These are phyloP conservation scores for Tulasnella sp. DNA, from an alignment of 768 basidiomycete genomes.

Conservation along the genomic window DNA sequence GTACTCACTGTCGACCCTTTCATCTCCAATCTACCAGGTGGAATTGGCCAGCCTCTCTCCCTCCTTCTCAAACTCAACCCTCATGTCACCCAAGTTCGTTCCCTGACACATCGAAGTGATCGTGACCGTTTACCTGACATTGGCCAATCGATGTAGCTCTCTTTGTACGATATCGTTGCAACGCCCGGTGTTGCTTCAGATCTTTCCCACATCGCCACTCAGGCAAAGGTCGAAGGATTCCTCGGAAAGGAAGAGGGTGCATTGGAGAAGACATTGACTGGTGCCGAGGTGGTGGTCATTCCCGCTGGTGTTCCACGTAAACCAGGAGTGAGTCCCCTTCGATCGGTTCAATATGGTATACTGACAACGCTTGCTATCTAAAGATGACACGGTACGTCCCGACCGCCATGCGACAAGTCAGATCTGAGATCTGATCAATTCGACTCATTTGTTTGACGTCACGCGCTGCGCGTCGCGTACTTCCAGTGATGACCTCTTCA, in stretches of 20 bases:
- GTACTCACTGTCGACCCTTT: neutral
- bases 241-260: constrained; percentile 63
- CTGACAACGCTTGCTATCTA: neutral
- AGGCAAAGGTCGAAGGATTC: constrained; percentile 72
- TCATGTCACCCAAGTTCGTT: constrained; percentile 55
- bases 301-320: constrained; percentile 96
- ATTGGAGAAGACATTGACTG: constrained; percentile 66
- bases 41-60: constrained; percentile 93
- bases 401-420: neutral
- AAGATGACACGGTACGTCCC: constrained; percentile 14
- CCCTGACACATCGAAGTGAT: neutral
- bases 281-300: constrained; percentile 85
- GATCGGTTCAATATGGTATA: neutral
- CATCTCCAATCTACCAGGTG: constrained; percentile 39
- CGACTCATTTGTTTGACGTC: neutral
- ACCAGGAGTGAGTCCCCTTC: constrained; percentile 54
- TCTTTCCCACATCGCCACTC: constrained; percentile 84
- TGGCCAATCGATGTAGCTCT: constrained; percentile 39
- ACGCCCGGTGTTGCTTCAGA: constrained; percentile 96
- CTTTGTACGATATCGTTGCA: constrained; percentile 92
- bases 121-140: neutral
- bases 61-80: constrained; percentile 83
- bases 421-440: neutral
- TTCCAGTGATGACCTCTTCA: constrained; percentile 85
- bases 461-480: neutral